Conservation (phyloP, 352 stramenopile genomes). For the Pythium aphanidermatum region DNA sequence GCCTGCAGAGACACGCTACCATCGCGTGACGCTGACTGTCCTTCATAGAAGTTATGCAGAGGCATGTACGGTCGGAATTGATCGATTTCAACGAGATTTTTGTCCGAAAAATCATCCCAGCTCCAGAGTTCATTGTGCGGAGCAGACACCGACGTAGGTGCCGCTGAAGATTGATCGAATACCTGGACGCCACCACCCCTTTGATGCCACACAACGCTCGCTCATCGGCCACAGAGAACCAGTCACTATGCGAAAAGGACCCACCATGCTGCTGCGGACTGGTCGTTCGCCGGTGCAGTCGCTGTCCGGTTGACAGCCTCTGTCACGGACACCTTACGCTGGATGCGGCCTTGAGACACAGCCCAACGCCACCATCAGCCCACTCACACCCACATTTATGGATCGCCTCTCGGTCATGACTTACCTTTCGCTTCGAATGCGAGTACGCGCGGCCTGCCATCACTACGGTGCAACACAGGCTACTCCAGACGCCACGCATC, state of each 20-base stretch:
- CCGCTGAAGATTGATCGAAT: constrained; percentile 42
- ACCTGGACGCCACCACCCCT: constrained; percentile 59
- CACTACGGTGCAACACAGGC: constrained; percentile 20
- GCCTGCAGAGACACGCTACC: constrained; percentile 50
- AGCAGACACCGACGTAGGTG: neutral
- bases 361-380: neutral
- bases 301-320: constrained; percentile 19
- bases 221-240: too few relatives aligned
- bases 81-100: constrained; percentile 61
- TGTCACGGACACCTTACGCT: constrained; percentile 21
- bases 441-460: constrained; percentile 42
- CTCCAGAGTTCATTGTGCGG: constrained; percentile 35
- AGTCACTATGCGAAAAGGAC: too few relatives aligned
- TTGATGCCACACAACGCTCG: too few relatives aligned
- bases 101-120: constrained; percentile 42
- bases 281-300: too few relatives aligned
- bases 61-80: constrained; percentile 74
- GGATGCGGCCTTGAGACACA: constrained; percentile 28
- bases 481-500: too few relatives aligned
- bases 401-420: neutral
- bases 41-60: constrained; percentile 82
- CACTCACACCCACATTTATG: neutral
- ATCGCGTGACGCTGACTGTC: constrained; percentile 33
- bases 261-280: too few relatives aligned
- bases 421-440: constrained; percentile 74